These are phyloP conservation scores for Quercus cerris DNA, from an alignment of 306 rosid species.

Conservation along the genomic window DNA sequence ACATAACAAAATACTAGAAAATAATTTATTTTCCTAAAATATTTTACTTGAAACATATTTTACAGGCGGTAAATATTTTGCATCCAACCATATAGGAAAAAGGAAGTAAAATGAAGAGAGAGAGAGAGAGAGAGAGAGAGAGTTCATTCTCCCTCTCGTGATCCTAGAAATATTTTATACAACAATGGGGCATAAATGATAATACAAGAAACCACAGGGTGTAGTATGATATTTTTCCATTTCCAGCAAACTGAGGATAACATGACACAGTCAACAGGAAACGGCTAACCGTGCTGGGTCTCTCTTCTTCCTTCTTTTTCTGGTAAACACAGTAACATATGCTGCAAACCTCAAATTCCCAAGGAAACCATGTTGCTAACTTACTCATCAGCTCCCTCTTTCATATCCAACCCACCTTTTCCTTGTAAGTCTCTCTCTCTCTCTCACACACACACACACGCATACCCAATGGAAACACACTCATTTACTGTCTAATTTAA, in stretches of 20 bases:
- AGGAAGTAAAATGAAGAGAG: no score
- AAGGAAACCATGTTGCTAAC: conserved; percentile 34
- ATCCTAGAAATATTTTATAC: neutral
- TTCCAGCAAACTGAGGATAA: conserved; percentile 20
- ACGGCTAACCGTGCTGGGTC: neutral
- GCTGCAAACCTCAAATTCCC: conserved; percentile 5
- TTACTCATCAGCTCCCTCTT: conserved; percentile 35
- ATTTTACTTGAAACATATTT: no score
- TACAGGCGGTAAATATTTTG: no score
- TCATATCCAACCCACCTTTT: conserved; percentile 27
- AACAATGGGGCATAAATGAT: neutral
- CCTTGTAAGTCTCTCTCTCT: conserved; percentile 44
- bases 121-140: no score
- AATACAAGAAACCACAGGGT: conserved; percentile 3
- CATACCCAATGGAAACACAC: neutral
- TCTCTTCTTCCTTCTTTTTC: no score
- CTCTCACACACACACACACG: neutral
- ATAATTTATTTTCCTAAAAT: no score
- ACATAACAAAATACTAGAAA: no score
- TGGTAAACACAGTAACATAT: neutral
- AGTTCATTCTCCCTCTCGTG: neutral
- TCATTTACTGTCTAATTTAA: neutral
- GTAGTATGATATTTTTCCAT: neutral
- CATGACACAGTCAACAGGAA: neutral
- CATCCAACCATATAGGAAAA: no score